Base-by-base conservation (phyloP, 192 early-diverging fungal genomes). In the Cetraspora pellucida region DNA sequence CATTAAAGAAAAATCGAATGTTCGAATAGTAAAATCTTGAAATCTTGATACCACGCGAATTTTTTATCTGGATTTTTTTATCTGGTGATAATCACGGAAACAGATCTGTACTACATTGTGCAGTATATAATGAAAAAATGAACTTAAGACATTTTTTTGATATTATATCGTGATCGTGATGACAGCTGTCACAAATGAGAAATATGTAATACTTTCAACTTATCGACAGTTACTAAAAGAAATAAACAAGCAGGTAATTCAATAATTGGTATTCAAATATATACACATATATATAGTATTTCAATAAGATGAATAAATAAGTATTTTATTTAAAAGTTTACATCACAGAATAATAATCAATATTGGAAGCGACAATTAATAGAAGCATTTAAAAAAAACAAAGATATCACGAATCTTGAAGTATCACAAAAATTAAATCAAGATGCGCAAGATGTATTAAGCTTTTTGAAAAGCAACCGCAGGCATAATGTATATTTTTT, bases 201-300 rank as follows among this genome's bases (percentile, higher is more conserved):
- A n/a, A n/a, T n/a, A 37, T 37, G 7, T 14, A 21, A 37, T 71
- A 13, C 37, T 71, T 19, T 71, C 68, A 28, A 71, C 28, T 9
- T 71, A 71, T 52, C 45, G 68, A 0, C 68, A 71, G 30, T 52
- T 71, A 71, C 49, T 71, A 49, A 71, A 30, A 71, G 68, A 71
- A 71, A 23, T 71, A 16, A 23, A 54, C 13, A 71, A 52, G 0
- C 68, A 71, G 46, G 68, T 71, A 65, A 10, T 10, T 49, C 21
- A 11, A 28, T 47, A 17, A 30, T 71, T 52, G 16, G 11, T 17
- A 31, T 23, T 16, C 13, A n/a, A 54, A 49, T 71, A 28, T 9
- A 27, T 16, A 4, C 37, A 37, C 7, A 37, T 37, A 37, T 37
- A 37, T 37, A 37, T 37, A 37, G 37, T 37, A 37, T 37, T 37